Evolutionary conservation across 345 rosid genomes (phyloP).

Genomic region (Citrus trifoliata): DNA sequence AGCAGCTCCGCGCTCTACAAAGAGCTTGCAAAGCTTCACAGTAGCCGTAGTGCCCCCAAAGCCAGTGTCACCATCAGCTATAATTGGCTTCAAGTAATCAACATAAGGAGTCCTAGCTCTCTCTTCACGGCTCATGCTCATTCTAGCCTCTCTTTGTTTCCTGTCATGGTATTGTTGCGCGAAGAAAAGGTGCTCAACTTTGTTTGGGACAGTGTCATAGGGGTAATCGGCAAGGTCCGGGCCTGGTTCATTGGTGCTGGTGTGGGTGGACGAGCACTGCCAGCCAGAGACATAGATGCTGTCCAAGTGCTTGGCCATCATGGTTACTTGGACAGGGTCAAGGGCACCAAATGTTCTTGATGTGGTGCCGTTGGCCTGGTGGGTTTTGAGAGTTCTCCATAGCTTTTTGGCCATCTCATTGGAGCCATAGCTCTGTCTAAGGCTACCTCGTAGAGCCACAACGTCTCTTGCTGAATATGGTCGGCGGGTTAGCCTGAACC

Average conservation of each 20-base stretch:
- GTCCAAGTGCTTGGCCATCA: constrained; percentile 97
- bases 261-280: constrained; percentile 99
- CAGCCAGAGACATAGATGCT: constrained; percentile 92
- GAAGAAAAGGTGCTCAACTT: constrained; percentile 88
- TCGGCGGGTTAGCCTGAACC: constrained; percentile 86
- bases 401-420: constrained; percentile 89
- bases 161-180: constrained; percentile 97
- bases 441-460: constrained; percentile 80
- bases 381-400: constrained; percentile 86
- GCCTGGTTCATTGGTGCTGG: constrained; percentile 87
- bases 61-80: constrained; percentile 95
- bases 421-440: constrained; percentile 74
- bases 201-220: constrained; percentile 91
- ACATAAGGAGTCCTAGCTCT: constrained; percentile 74
- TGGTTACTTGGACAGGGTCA: constrained; percentile 91
- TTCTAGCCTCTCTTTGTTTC: constrained; percentile 87
- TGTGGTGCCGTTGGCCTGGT: constrained; percentile 84
- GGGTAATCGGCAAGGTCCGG: constrained; percentile 99
- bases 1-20: constrained; percentile 92
- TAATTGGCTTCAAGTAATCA: constrained; percentile 94
- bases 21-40: constrained; percentile 93
- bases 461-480: constrained; percentile 89
- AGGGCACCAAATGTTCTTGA: constrained; percentile 94
- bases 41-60: constrained; percentile 96
- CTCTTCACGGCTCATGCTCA: constrained; percentile 86